These are phyloP conservation scores for Grifola frondosa DNA, from an alignment of 1,284 basidiomycete genomes.

Conservation along the genomic window DNA sequence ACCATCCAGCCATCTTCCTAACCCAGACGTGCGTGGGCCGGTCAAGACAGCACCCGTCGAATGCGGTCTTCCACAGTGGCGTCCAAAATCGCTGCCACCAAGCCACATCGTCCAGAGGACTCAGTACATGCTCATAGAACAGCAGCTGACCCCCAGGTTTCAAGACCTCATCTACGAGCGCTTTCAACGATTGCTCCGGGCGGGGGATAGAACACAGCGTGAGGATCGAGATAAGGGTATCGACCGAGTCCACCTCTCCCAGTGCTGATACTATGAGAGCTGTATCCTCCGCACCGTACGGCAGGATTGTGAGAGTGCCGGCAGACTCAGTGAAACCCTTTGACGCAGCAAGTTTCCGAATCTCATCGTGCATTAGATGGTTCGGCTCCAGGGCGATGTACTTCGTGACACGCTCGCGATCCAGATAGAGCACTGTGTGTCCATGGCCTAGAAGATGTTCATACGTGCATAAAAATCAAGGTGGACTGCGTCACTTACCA, in stretches of 20 bases:
- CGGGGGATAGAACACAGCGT: slow-evolving; percentile 60
- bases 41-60: slow-evolving; percentile 63
- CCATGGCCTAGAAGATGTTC: slow-evolving; percentile 49
- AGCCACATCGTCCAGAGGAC: slow-evolving; percentile 45
- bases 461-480: not conserved
- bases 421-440: slow-evolving; percentile 59
- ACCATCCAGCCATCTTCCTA: slow-evolving; percentile 43
- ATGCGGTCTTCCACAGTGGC: slow-evolving; percentile 56
- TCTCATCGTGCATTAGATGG: slow-evolving; percentile 53
- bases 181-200: slow-evolving; percentile 43
- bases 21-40: slow-evolving; percentile 57
- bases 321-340: slow-evolving; percentile 54
- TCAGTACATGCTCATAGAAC: slow-evolving; percentile 66
- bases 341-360: slow-evolving; percentile 46
- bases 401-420: slow-evolving; percentile 50
- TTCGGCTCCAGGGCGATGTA: slow-evolving; percentile 75
- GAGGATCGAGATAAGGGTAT: slow-evolving; percentile 59
- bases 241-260: slow-evolving; percentile 38
- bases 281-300: slow-evolving; percentile 58
- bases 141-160: slow-evolving; percentile 58
- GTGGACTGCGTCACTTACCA: slow-evolving; percentile 38
- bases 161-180: slow-evolving; percentile 47
- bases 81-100: slow-evolving; percentile 72
- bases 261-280: slow-evolving; percentile 44
- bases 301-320: slow-evolving; percentile 42